These are phyloP conservation scores for Arthrobotrys sinensis DNA, from an alignment of 2,329 filamentous ascomycete genomes.

Conservation along the genomic window DNA sequence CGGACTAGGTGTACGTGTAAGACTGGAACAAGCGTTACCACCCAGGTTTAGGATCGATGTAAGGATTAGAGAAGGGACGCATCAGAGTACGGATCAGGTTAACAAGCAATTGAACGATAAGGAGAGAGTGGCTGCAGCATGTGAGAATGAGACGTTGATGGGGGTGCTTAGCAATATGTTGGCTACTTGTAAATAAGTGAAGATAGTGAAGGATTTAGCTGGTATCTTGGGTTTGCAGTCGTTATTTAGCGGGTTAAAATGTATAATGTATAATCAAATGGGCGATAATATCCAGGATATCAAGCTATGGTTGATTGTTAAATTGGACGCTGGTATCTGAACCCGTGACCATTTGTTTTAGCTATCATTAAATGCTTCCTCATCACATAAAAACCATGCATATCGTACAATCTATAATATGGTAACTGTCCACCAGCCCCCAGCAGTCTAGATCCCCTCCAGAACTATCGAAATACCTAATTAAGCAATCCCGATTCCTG, in stretches of 20 bases:
- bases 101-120: slow-evolving; percentile 98
- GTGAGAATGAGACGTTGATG: slow-evolving; percentile 93
- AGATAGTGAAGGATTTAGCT: not conserved
- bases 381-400: slow-evolving; percentile 9
- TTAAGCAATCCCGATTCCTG: slow-evolving; percentile 56
- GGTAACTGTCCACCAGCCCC: not conserved
- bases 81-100: slow-evolving; percentile 92
- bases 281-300: slow-evolving; percentile 4
- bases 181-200: slow-evolving; percentile 80
- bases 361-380: slow-evolving; percentile 15
- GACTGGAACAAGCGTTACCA: slow-evolving; percentile 90
- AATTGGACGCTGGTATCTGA: not conserved
- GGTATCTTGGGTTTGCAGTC: slow-evolving; percentile 8
- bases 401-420: slow-evolving; percentile 58
- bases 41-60: slow-evolving; percentile 94
- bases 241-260: slow-evolving; percentile 24
- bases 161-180: slow-evolving; percentile 94
- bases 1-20: slow-evolving; percentile 89
- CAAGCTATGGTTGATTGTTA: not conserved
- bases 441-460: no score
- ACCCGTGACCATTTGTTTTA: not conserved
- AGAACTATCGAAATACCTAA: slow-evolving; percentile 5
- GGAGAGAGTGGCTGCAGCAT: slow-evolving; percentile 91
- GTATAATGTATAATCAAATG: slow-evolving; percentile 10
- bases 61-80: slow-evolving; percentile 94